Evolutionary conservation across 2,329 filamentous ascomycete genomes (phyloP).

Genomic region (Claviceps arundinis): DNA sequence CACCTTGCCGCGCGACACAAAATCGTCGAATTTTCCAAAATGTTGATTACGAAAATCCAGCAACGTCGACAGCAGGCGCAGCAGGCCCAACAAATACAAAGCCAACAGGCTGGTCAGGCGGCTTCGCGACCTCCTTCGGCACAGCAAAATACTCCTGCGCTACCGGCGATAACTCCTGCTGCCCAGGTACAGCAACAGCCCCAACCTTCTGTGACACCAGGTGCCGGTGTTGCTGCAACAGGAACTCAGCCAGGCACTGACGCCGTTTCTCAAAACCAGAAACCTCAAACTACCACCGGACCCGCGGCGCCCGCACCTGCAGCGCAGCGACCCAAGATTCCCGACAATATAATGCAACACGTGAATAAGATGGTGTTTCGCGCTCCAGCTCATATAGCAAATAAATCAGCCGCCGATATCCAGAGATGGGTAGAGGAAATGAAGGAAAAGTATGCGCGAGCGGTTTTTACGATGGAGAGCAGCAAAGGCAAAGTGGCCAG

Average conservation of each 20-base stretch:
- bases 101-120: slow-evolving; percentile 11
- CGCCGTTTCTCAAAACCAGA: slow-evolving; percentile 10
- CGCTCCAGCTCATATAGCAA: slow-evolving; percentile 27
- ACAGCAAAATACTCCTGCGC: slow-evolving; percentile 6
- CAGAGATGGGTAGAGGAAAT: slow-evolving; percentile 36
- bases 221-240: neutral
- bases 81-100: slow-evolving; percentile 17
- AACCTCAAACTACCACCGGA: slow-evolving; percentile 6
- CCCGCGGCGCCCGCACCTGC: slow-evolving; percentile 4
- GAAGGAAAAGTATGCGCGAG: slow-evolving; percentile 33
- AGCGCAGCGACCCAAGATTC: slow-evolving; percentile 21
- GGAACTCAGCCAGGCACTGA: slow-evolving; percentile 4
- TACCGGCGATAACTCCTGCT: slow-evolving; percentile 9
- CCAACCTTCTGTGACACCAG: slow-evolving; percentile 1
- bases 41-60: slow-evolving; percentile 40
- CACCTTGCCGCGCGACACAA: slow-evolving; percentile 41
- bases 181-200: slow-evolving; percentile 9
- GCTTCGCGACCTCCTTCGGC: slow-evolving; percentile 11
- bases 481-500: slow-evolving; percentile 25
- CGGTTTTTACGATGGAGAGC: slow-evolving; percentile 36
- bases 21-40: slow-evolving; percentile 46
- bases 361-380: slow-evolving; percentile 35
- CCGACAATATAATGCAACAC: slow-evolving; percentile 32
- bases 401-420: slow-evolving; percentile 29
- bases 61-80: slow-evolving; percentile 20